Evolutionary conservation across 177 flowering plant genomes (phyloP).

Genomic region (Vitis hybrid): DNA sequence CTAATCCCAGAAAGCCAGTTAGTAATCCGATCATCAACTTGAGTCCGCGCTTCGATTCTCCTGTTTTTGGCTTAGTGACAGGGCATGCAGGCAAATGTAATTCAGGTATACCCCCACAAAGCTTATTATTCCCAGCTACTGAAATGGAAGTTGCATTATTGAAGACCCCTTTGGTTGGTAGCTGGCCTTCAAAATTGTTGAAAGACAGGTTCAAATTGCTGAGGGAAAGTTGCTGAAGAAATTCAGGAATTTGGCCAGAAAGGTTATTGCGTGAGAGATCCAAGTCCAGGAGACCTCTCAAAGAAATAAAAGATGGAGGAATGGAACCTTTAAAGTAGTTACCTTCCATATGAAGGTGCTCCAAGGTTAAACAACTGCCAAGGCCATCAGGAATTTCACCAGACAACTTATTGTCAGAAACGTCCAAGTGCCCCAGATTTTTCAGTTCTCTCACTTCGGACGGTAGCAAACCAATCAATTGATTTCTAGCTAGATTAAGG

Average conservation of each 20-base stretch:
- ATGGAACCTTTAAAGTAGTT: neutral
- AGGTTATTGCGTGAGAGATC: conserved; percentile 6
- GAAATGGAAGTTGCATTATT: neutral
- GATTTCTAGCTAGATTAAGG: conserved; percentile 9
- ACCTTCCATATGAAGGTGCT: neutral
- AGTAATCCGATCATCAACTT: conserved; percentile 1
- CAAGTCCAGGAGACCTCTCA: neutral
- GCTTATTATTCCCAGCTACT: conserved; percentile 1
- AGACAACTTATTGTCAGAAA: conserved; percentile 12
- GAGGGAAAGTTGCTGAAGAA: neutral
- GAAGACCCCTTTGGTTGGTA: conserved; percentile 5
- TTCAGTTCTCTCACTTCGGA: conserved; percentile 18
- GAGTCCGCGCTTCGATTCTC: neutral
- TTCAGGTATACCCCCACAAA: neutral
- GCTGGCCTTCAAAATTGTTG: conserved; percentile 2
- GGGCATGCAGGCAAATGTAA: neutral
- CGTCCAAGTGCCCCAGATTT: conserved; percentile 1
- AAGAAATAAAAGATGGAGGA: neutral
- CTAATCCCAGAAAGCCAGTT: neutral
- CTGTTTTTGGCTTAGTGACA: neutral
- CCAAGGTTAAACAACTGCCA: neutral
- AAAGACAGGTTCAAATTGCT: neutral
- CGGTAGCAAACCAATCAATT: conserved; percentile 15
- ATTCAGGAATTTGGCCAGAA: conserved; percentile 5
- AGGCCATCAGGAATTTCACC: conserved; percentile 2